These are phyloP conservation scores for Aspergillus glaucus DNA, from an alignment of 2,329 filamentous ascomycete species.

Conservation along the genomic window DNA sequence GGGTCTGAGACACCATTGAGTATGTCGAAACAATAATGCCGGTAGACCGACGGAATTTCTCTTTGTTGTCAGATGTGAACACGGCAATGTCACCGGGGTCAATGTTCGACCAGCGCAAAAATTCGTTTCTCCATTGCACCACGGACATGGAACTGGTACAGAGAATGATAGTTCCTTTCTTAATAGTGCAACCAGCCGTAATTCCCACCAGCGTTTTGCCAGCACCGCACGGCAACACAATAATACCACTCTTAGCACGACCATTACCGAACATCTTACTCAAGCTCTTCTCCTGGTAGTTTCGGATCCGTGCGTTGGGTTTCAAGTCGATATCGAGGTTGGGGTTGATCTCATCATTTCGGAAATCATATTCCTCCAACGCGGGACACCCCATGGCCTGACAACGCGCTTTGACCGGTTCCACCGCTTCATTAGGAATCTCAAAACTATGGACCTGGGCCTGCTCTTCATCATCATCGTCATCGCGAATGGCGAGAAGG, in stretches of 20 bases:
- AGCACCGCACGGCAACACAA: constrained; percentile 91
- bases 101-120: constrained; percentile 98
- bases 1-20: constrained; percentile 93
- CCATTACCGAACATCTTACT: constrained; percentile 99
- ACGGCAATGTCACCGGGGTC: constrained; percentile 87
- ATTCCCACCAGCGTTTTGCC: constrained; percentile 98
- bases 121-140: constrained; percentile 93
- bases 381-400: constrained; percentile 80
- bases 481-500: constrained; percentile 61
- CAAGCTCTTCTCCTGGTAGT: constrained; percentile 93
- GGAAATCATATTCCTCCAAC: constrained; percentile 94
- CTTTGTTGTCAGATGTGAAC: constrained; percentile 91
- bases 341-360: constrained; percentile 81
- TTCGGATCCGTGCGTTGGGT: constrained; percentile 81
- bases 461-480: constrained; percentile 77
- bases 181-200: constrained; percentile 94
- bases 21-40: constrained; percentile 98
- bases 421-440: constrained; percentile 74
- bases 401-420: constrained; percentile 83
- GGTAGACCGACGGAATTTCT: constrained; percentile 75
- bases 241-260: constrained; percentile 93
- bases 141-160: constrained; percentile 98
- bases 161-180: constrained; percentile 90
- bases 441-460: constrained; percentile 91
- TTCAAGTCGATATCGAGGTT: constrained; percentile 91